Conservation (phyloP, 176 grass and related monocot species). For the Oryza coarctata region DNA sequence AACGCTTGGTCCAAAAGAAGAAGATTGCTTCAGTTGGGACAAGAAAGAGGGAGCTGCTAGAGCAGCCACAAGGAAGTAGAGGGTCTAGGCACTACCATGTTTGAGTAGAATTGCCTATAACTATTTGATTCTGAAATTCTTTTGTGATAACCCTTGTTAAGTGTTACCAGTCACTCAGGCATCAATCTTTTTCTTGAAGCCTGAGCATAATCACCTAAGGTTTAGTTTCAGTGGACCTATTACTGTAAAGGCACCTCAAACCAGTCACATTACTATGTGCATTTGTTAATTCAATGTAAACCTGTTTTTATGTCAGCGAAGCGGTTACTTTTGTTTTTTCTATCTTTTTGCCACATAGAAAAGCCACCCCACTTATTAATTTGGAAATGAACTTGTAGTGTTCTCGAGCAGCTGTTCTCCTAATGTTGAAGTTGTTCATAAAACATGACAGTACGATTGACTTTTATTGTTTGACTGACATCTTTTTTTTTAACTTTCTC, state of each 20-base stretch:
- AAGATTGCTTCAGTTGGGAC: conserved; percentile 33
- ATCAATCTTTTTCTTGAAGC: not conserved
- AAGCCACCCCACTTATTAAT: not conserved
- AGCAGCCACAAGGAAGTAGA: conserved; percentile 18
- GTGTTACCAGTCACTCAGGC: conserved; percentile 12
- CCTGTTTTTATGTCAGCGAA: not conserved
- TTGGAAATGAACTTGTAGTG: conserved; percentile 13
- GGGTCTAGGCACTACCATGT: conserved; percentile 34
- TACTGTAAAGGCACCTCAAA: not conserved
- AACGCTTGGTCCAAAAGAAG: conserved; percentile 24
- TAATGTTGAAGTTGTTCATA: conserved; percentile 2
- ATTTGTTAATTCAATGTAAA: not conserved
- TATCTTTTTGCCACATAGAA: conserved; percentile 6
- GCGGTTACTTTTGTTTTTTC: not conserved
- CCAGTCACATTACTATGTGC: not conserved
- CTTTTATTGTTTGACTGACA: not conserved
- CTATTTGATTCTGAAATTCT: conserved; percentile 13
- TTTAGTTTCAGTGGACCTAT: not conserved
- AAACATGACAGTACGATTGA: not conserved
- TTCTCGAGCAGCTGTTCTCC: not conserved
- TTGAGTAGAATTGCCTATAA: not conserved
- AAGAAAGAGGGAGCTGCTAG: conserved; percentile 23
- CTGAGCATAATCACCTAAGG: not conserved
- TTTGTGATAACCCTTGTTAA: conserved; percentile 19
- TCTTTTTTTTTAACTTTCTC: not conserved